Evolutionary conservation across 1,139 yeast species (phyloP).

Genomic region (Kodamaea derodonti): DNA sequence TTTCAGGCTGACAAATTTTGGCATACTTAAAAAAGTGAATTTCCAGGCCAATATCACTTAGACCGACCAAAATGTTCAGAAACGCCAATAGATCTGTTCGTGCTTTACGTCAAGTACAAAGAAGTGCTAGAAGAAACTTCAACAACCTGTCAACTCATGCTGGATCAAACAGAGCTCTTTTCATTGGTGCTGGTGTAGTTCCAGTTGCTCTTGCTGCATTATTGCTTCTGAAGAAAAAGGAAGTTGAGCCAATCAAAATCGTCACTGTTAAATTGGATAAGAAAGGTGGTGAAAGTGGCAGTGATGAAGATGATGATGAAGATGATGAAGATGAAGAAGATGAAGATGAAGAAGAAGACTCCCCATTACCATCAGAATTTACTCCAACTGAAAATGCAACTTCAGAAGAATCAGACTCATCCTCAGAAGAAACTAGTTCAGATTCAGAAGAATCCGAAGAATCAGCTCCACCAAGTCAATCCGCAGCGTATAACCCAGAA

Average conservation of each 20-base stretch:
- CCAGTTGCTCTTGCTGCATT: constrained; percentile 12
- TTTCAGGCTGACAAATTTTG: background rate
- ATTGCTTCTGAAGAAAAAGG: constrained; percentile 9
- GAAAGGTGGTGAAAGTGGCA: constrained; percentile 5
- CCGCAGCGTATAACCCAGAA: constrained; percentile 89
- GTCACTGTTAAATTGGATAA: constrained; percentile 9
- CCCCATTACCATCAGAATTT: constrained; percentile 6
- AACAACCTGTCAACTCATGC: constrained; percentile 8
- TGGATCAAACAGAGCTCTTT: constrained; percentile 9
- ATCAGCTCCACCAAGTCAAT: constrained; percentile 24
- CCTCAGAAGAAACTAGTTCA: constrained; percentile 3
- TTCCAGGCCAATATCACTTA: background rate
- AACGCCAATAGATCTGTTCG: constrained; percentile 10
- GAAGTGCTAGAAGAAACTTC: constrained; percentile 12
- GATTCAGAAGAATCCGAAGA: constrained; percentile 9
- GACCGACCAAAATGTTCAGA: constrained; percentile 10
- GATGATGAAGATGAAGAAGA: constrained; percentile 11
- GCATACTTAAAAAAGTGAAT: background rate
- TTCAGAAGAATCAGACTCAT: constrained; percentile 15
- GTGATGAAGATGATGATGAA: constrained; percentile 11
- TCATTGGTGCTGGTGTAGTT: constrained; percentile 13
- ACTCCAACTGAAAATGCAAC: constrained; percentile 6
- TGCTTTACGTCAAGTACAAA: constrained; percentile 11
- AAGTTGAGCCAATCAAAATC: constrained; percentile 7
- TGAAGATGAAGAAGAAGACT: constrained; percentile 8